Evolutionary conservation across 2,329 filamentous ascomycete species (phyloP).

Genomic region (Claviceps sp.): DNA sequence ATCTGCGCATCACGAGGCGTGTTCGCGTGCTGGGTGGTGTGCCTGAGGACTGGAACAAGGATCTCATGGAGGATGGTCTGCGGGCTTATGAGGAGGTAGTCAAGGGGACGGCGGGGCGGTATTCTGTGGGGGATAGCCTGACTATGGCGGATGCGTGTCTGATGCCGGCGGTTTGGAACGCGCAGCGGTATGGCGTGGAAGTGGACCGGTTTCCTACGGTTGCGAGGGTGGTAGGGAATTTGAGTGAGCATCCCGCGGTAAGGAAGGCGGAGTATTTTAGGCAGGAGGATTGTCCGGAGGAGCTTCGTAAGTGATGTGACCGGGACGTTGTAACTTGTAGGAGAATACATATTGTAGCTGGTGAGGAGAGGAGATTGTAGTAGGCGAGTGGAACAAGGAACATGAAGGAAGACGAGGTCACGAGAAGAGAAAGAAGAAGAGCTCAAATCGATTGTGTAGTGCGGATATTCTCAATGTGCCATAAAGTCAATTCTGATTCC

Average conservation of each 20-base stretch:
- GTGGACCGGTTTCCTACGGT: conserved; percentile 34
- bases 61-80: conserved; percentile 39
- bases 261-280: conserved; percentile 37
- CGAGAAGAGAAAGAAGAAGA: too few relatives aligned
- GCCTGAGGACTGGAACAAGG: conserved; percentile 35
- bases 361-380: too few relatives aligned
- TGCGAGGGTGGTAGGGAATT: conserved; percentile 26
- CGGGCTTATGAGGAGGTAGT: conserved; percentile 38
- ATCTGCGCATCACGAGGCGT: conserved; percentile 37
- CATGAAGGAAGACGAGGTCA: too few relatives aligned
- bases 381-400: too few relatives aligned
- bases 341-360: too few relatives aligned
- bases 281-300: conserved; percentile 34
- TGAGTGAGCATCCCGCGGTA: conserved; percentile 37
- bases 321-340: not conserved
- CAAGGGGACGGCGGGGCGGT: conserved; percentile 28
- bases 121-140: conserved; percentile 40
- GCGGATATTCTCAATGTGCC: too few relatives aligned
- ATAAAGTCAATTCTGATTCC: too few relatives aligned
- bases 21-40: conserved; percentile 30
- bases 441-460: too few relatives aligned
- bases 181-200: conserved; percentile 40
- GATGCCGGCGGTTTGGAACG: conserved; percentile 44
- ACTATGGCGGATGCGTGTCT: conserved; percentile 46
- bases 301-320: conserved; percentile 11